Base-by-base conservation (phyloP, 257 asterid genomes). In the Capsicum rhomboideum region DNA sequence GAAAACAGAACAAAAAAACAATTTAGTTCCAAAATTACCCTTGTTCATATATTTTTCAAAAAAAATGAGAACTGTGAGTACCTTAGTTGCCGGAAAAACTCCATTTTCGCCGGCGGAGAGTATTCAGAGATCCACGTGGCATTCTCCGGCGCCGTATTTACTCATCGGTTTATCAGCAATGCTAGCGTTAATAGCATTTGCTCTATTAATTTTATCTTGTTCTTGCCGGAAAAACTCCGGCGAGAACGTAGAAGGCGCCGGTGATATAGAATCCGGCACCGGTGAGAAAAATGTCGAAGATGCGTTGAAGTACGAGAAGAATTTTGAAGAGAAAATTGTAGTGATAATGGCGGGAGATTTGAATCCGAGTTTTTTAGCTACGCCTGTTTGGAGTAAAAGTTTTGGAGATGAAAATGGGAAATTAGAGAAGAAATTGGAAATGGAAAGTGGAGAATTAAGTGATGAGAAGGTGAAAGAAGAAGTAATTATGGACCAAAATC, bases 291-390 rank as follows among this genome's bases (percentile, higher is more conserved):
- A 7, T 90, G 59, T 1, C 81, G 83, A 14, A 66, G 12, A 88
- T 86, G 61, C 37, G 84, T 3, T 58, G 81, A 74, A 44, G 78
- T 84, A 77, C 6, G 78, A 81, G 79, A 91, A 89, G 50, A 89
- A 87, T 49, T 86, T 90, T 75, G 96, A 93, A 71, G 97, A 93
- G 91, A 93, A 94, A 89, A 87, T 89, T 31, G 85, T 94, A 50
- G 99, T 96, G 83, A 92, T 94, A 86, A 91, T 94, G 98, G 96
- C 98, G 1, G 99, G 98, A 1, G 97, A 96, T 46, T 89, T 84
- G 12, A 93, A 94, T 28, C 98, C 99, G 1, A 96, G 97, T 16
- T 96, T 84, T 84, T 75, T 96, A 71, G 99, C 98, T 4, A 96
- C 97, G 18, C 97, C 95, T 14, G 87, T 92, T 89, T 90, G 91